Evolutionary conservation across 2,329 filamentous ascomycete species (phyloP).

Genomic region (Calcarisporium arbuscula): DNA sequence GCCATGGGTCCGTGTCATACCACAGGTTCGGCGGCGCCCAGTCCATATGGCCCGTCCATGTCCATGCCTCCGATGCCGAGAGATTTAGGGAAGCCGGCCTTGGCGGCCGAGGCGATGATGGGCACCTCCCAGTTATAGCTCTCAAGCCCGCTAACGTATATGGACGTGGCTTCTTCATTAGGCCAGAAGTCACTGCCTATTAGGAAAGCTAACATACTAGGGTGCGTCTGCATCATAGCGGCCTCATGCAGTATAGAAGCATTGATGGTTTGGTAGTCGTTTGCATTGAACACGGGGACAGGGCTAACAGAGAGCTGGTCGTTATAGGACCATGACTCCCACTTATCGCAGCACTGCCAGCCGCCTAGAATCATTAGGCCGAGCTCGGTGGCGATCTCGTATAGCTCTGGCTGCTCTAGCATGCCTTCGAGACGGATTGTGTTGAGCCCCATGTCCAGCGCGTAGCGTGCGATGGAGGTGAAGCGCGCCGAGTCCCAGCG

Average conservation of each 20-base stretch:
- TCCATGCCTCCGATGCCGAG: conserved; percentile 56
- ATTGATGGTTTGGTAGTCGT: conserved; percentile 50
- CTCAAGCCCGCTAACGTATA: conserved; percentile 46
- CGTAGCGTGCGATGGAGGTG: conserved; percentile 41
- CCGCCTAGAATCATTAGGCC: conserved; percentile 57
- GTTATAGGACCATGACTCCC: conserved; percentile 60
- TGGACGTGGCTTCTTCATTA: conserved; percentile 45
- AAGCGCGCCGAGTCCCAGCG: conserved; percentile 47
- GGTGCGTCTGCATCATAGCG: conserved; percentile 52
- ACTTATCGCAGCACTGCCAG: conserved; percentile 64
- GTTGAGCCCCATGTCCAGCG: conserved; percentile 56
- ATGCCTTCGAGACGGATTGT: conserved; percentile 59
- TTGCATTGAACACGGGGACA: conserved; percentile 36
- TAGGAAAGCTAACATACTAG: conserved; percentile 51
- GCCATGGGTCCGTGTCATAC: conserved; percentile 38
- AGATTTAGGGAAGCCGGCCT: conserved; percentile 43
- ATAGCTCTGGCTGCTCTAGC: conserved; percentile 56
- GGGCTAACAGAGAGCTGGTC: conserved; percentile 37
- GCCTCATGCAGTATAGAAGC: conserved; percentile 54
- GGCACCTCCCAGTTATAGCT: conserved; percentile 49
- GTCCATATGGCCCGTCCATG: conserved; percentile 61
- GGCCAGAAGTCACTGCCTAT: conserved; percentile 61
- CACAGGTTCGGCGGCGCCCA: conserved; percentile 62
- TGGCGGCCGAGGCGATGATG: conserved; percentile 50
- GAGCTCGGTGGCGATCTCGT: conserved; percentile 50